Percentiles rank a stretch among this genome's conserved stretches.
Evolutionary conservation across 495 filamentous ascomycete genomes (phyloP).

Genomic region (Penicillium subrubescens): DNA sequence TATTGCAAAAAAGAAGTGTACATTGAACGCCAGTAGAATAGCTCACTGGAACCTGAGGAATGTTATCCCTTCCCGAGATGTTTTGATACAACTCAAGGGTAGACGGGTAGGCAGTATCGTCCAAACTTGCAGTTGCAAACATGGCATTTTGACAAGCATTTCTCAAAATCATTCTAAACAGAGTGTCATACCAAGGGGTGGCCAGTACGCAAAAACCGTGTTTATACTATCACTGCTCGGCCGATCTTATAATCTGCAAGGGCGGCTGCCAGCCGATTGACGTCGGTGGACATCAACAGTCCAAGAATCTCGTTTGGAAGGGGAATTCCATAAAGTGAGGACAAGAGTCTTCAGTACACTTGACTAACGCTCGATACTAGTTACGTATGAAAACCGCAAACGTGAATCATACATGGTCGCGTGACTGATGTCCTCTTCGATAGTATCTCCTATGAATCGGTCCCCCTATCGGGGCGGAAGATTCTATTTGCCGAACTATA

Average conservation of each 20-base stretch:
- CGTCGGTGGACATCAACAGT: slow-evolving; percentile 5
- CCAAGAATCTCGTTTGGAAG: background rate
- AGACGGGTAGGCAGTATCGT: slow-evolving; percentile 14
- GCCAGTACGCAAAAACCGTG: background rate
- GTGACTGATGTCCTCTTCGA: background rate
- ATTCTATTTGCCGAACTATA: background rate
- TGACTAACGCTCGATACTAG: background rate
- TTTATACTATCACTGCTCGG: slow-evolving; percentile 3
- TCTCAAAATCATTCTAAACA: background rate
- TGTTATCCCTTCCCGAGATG: slow-evolving; percentile 31
- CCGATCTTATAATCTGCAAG: slow-evolving; percentile 25
- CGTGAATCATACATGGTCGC: background rate
- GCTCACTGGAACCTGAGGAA: slow-evolving; percentile 17
- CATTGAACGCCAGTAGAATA: background rate
- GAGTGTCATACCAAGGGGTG: slow-evolving; percentile 29
- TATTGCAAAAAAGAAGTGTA: background rate
- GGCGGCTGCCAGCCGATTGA: slow-evolving; percentile 13
- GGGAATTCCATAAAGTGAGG: background rate
- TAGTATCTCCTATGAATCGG: background rate
- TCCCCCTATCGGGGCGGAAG: background rate
- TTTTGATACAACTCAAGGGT: slow-evolving; percentile 15
- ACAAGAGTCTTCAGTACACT: background rate
- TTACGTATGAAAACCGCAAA: no score
- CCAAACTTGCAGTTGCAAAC: background rate
- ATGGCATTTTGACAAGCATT: slow-evolving; percentile 17